Base-by-base conservation (phyloP, 352 stramenopile genomes). In the Phytopythium boreale region DNA sequence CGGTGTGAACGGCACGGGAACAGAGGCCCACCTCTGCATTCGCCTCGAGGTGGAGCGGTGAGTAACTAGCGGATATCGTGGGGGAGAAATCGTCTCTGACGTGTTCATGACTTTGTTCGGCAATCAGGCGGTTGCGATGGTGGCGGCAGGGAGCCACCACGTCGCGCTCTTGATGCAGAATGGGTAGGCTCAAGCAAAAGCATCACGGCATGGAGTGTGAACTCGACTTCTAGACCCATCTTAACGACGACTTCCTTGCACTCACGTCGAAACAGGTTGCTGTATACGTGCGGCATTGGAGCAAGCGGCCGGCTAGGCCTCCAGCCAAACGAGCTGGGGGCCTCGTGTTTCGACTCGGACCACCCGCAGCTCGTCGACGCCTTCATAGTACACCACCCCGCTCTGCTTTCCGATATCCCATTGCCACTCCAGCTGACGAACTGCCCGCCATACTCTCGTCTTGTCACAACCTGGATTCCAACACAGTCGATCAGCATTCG, bases 261-360 rank as follows among this genome's bases (percentile, higher is more conserved):
- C 20, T 55, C 8, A 24, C 12, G 7, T 56, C 47, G 62, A 60
- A 15, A 24, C 46, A 90, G 81, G 11, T 79, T 79, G 34, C 57
- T 98, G n/a, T 98, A 97, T 69, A 97, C 89, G 19, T 98, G 90
- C 82, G 93, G 93, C 19, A 78, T 95, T 22, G 89, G 91, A 24
- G 66, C 77, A 9, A 89, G 74, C 41, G 95, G 93, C 8, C 79
- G 93, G 22, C 75, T 98, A 0, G 95, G 92, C 5, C 79, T 90
- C 5, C 72, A 79, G 2, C 72, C 79, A 24, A 85, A 82, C 20
- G 62, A 89, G 10, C 56, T 63, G 49, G 76, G 77, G 29, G 72
- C 79, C n/a, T 62, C 78, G 15, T 90, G 84, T 50, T 84, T 77
- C 41, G 89, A 97, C 60, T 65, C 67, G 19, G 76, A 89, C 44